Base-by-base conservation (phyloP, 2,329 filamentous ascomycete species). In the Lachnellula hyalina region DNA sequence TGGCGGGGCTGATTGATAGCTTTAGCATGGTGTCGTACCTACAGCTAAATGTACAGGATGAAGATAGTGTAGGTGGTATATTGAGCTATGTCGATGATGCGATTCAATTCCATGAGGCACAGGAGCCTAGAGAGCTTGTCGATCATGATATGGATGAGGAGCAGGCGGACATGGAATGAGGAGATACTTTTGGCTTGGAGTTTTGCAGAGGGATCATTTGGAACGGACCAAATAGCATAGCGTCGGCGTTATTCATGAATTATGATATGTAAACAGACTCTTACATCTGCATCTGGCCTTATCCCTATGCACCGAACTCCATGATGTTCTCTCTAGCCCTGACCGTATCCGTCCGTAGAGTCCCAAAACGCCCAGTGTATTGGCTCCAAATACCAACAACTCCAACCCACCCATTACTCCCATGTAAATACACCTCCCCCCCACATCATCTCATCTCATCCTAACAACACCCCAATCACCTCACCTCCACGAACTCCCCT, bases 11-110 rank as follows among this genome's bases (percentile, higher is more conserved):
- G 61, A 96, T 99, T 62, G 94, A 97, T 71, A 94, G 90, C 72
- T 99, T 96, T 74, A 96, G 91, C 74, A 95, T 99, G 90, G 90
- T 99, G 12, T 96, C 89, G 47, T 99, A 96, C 69, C 77, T 96
- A 54, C 90, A 92, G 74, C 77, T 97, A 45, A 89, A 97, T 68
- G 87, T 86, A 28, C 88, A 94, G 62, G 86, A 96, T 65, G 93
- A 97, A 73, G 91, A 97, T 65, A 97, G 93, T 67, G 85, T 97
- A 4, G 86, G 81, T 1, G 85, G 80, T 1, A 86, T 96, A 25
- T 73, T 96, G 63, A 96, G 90, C 76, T 90, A 95, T 73, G 94
- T 96, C 64, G 92, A 96, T 70, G 90, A 96, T 73, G 89, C 89
- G 28, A 94, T 96, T 62, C 92, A 96, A 70, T 96, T 83, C 71